Evolutionary conservation across 2,329 filamentous ascomycete species (phyloP), one percentile per base, ranked within the genome.

Genomic region (Eurotiales sp.): DNA sequence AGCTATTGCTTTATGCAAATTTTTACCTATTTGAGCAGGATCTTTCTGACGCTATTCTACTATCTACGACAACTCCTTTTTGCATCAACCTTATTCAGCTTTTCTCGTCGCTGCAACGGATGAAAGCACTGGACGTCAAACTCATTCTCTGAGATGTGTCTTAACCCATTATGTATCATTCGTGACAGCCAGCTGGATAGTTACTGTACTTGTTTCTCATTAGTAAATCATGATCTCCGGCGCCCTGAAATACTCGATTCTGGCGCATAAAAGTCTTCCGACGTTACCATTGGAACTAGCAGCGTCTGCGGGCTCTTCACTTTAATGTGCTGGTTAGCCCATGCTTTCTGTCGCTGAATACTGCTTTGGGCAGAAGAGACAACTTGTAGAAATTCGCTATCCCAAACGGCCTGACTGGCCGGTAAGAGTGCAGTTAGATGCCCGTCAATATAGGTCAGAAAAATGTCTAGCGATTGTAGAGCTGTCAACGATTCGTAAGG

Each of bases 281-380:
- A 30, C 47, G 41, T 39, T 8, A 27, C 36, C 55, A 50, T 55
- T 56, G 67, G 68, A 12, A 70, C 66, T n/a, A 70, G 50, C n/a
- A 70, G 52, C 8, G 64, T 66, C 57, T 71, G 68, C 22, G 66
- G 64, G 40, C 58, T 58, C 44, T 64, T 58, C 3, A 65, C 61
- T 47, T 63, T 64, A 30, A 71, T 61, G 57, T 70, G 67, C 50
- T 67, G 57, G 17, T 50, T 55, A 10, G 59, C 60, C 67, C 67
- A 70, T 3, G 59, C 60, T 53, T 67, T 57, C 58, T 66, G 66
- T 21, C 66, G 56, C 10, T 40, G 29, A 15, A 68, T 45, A 5
- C 53, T 52, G 6, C 19, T 29, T 46, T 58, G 56, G 7, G 57
- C 59, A 50, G 56, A 59, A 3, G 15, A 27, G 2, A 67, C 61